These are phyloP conservation scores for Sporobolomyces phaffii DNA, from an alignment of 768 basidiomycete species.

Conservation along the genomic window DNA sequence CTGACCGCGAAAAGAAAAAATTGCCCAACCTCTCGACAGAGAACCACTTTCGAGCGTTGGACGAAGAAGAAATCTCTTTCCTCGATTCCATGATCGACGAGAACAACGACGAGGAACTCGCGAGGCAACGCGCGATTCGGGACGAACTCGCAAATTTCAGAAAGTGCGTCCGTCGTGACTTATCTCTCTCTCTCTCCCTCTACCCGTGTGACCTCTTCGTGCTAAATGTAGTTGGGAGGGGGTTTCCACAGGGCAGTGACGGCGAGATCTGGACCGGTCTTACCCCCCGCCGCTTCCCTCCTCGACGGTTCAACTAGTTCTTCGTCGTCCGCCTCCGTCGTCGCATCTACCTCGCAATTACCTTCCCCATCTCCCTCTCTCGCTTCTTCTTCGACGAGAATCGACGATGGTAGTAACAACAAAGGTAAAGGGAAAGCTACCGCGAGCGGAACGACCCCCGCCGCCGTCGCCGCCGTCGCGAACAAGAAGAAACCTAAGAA, in stretches of 20 bases:
- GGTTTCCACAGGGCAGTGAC: not conserved
- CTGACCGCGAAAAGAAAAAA: too few relatives aligned
- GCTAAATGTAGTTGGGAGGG: not conserved
- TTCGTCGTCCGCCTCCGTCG: not conserved
- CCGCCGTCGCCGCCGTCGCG: too few relatives aligned
- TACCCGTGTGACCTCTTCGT: not conserved
- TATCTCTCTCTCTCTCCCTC: not conserved
- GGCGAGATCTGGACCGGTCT: not conserved
- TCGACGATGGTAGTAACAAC: not conserved
- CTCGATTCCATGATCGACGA: slow-evolving; percentile 43
- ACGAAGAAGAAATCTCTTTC: slow-evolving; percentile 48
- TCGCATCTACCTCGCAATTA: not conserved
- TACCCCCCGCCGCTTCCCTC: not conserved
- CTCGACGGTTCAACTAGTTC: not conserved
- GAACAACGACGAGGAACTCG: slow-evolving; percentile 42
- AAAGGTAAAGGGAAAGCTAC: not conserved
- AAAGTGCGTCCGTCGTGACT: slow-evolving; percentile 12
- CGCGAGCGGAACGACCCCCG: not conserved
- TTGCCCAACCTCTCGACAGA: too few relatives aligned
- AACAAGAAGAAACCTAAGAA: not conserved
- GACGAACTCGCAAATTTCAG: slow-evolving; percentile 46
- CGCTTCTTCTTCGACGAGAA: not conserved
- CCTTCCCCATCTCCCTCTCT: not conserved
- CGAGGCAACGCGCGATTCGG: slow-evolving; percentile 41
- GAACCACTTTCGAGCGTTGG: slow-evolving; percentile 49